These are phyloP conservation scores for Microbotryomycetes sp. DNA, from an alignment of 1,284 basidiomycete genomes.

Conservation along the genomic window DNA sequence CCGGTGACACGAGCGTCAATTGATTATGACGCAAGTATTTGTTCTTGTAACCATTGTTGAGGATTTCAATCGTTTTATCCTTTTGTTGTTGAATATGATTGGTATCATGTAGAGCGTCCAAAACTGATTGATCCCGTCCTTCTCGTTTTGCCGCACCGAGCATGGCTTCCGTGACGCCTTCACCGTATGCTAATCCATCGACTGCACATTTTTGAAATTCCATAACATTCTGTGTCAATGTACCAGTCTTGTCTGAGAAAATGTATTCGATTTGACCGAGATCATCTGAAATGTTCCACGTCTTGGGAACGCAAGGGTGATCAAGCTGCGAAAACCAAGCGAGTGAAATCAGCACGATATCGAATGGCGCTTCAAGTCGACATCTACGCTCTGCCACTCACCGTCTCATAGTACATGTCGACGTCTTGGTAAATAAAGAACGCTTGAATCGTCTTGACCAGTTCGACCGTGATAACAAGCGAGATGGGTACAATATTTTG, in stretches of 20 bases:
- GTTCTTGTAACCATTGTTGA: conserved; percentile 78
- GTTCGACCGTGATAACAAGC: conserved; percentile 94
- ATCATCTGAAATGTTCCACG: conserved; percentile 97
- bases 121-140: conserved; percentile 55
- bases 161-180: conserved; percentile 92
- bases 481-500: conserved; percentile 98
- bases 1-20: conserved; percentile 81
- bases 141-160: conserved; percentile 80
- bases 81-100: conserved; percentile 55
- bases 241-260: conserved; percentile 97
- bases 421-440: conserved; percentile 92
- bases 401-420: conserved; percentile 88
- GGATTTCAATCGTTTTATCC: conserved; percentile 65
- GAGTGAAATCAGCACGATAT: not conserved
- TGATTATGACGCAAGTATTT: conserved; percentile 74
- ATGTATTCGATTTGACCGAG: conserved; percentile 97
- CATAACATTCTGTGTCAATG: conserved; percentile 90
- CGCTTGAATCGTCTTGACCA: conserved; percentile 95
- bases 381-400: conserved; percentile 16
- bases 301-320: conserved; percentile 86
- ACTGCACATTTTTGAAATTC: conserved; percentile 96
- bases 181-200: conserved; percentile 75
- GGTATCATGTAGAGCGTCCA: conserved; percentile 64
- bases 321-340: conserved; percentile 54
- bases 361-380: not conserved